Evolutionary conservation across 805 yeast species (phyloP), one percentile per base, ranked within the genome.

Genomic region (Hanseniaspora nectarophila): DNA sequence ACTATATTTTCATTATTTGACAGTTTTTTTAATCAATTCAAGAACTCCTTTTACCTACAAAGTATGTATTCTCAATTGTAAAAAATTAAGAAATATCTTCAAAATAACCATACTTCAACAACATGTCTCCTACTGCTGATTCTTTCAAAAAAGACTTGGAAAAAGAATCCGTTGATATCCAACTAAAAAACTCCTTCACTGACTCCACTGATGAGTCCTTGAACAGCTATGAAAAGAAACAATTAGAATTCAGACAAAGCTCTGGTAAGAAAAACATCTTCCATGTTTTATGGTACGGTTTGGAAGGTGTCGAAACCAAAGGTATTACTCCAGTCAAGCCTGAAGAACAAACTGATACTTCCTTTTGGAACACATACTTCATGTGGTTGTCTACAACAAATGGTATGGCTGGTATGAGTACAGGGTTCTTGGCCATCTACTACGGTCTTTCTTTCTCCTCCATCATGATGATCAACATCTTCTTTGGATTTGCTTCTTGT

Each of bases 351-450:
- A 35, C 26, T 9, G 50, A 45, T 15, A 35, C 43, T 5, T 45
- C 50, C 13, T 28, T 45, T 18, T 38, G 35, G 32, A 45, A 45
- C 37, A 45, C 95, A 10, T 68, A 77, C 32, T 86, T 85, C 59
- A 85, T 88, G 90, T 88, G 95, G 95, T 74, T 83, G 59, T 82
- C 94, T 8, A 95, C 95, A 33, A 87, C 87, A 68, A 72, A 85
- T 75, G 95, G 85, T 53, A 77, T 88, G 61, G 87, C 95, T 20
- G 78, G 95, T n/a, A 80, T 77, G 60, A 72, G 94, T 8, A 70
- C 85, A 40, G 96, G 96, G 65, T 82, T 76, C 57, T 65, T 82
- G 43, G 70, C 79, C 45, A 70, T 82, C 54, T 73, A 77, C 29
- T 86, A 77, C 60, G 80, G 73, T 13, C 70, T 88, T 56, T 76